phyloP scores from a whole-genome alignment of 371 early-diverging fungal species.

The Funneliformis caledonium region DNA sequence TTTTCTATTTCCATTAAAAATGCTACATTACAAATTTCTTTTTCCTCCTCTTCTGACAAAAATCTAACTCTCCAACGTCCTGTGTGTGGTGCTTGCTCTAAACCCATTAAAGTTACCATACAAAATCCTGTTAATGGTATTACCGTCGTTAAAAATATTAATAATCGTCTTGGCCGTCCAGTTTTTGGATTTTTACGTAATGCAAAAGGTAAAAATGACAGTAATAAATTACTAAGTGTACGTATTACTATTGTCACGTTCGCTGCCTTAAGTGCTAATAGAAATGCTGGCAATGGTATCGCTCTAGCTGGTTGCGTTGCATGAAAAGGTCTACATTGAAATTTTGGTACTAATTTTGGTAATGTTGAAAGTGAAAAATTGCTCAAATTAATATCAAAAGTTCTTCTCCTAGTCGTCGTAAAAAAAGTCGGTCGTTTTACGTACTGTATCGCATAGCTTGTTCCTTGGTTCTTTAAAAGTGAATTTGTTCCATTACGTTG shows the following conservation, averaged over 20 bases:
- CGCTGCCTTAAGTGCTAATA: not conserved
- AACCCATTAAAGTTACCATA: not conserved
- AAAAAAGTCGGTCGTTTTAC: not conserved
- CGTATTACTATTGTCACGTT: not conserved
- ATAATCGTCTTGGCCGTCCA: not conserved
- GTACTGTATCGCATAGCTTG: not conserved
- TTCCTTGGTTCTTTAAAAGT: not conserved
- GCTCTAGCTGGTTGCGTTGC: not conserved
- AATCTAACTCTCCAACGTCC: constrained; percentile 6
- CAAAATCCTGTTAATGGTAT: constrained; percentile 28
- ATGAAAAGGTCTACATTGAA: constrained; percentile 3
- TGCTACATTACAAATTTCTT: constrained; percentile 5
- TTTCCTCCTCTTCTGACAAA: constrained; percentile 18
- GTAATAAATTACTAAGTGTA: constrained; percentile 11
- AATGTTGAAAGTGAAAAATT: no score
- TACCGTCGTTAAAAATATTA: constrained; percentile 14
- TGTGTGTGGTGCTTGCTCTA: constrained; percentile 31
- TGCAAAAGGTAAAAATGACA: constrained; percentile 24
- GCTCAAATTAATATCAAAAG: not conserved
- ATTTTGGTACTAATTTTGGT: not conserved
- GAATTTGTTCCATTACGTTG: not conserved
- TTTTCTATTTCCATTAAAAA: not conserved
- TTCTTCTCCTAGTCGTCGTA: not conserved
- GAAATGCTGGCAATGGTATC: not conserved
- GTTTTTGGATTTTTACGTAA: constrained; percentile 3